Base-by-base conservation (phyloP, 441 rosid genomes). In the Rhodomyrtus psidioides region DNA sequence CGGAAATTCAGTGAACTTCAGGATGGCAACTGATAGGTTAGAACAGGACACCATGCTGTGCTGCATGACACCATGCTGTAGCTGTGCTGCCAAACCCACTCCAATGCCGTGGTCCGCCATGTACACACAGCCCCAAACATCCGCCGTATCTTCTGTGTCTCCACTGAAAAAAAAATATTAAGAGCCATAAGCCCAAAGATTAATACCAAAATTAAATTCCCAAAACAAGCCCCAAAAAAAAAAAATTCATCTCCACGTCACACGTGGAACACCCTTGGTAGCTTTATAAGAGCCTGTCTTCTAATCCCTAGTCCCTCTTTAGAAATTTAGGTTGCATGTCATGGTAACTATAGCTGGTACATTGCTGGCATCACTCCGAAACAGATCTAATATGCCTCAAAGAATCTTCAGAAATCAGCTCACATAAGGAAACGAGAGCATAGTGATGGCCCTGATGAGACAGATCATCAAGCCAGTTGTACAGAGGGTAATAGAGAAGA, bases 71-170 rank as follows among this genome's bases (percentile, higher is more conserved):
- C 4, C 34, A 34, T 34, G 34, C 34, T 34, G 34, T 34, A 4
- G 34, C 34, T 34, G 34, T 34, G 34, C 34, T 34, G 34, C 34
- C 34, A 74, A 44, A 12, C 8, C 51, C 89, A 86, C 88, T 84
- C 85, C 91, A 89, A 89, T 92, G 86, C 92, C 89, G 91, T 89
- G 92, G 88, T 86, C 89, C 79, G 90, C 87, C 92, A 84, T 86
- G 88, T 58, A 56, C 86, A 79, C 55, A 44, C 17, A 86, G 54
- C 59, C 92, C 92, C 88, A 62, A 90, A 91, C 95, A 89, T 91
- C 93, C 89, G 94, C 95, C 93, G 87, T 86, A 90, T 90, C 89
- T 87, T 87, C 89, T 49, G 86, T 88, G 92, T 90, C 87, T 89
- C 85, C 90, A 85, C 88, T 57, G 34, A 34, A 34, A 34, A 57